Evolutionary conservation across 805 yeast genomes (phyloP), one percentile per base, ranked within the genome.

Genomic region (Wickerhamiella vanderwaltii): DNA sequence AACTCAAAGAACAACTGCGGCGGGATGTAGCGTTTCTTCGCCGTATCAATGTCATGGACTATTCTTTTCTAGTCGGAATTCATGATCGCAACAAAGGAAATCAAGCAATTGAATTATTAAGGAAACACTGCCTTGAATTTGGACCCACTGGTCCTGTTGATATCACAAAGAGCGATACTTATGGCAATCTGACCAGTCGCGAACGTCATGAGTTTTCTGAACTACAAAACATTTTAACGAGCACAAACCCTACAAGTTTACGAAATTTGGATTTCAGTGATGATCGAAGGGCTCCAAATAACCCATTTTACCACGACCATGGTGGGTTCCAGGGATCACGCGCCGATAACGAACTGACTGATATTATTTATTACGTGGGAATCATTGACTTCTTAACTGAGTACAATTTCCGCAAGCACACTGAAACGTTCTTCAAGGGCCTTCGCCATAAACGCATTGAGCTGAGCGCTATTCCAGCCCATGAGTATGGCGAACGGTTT

Each of bases 311-410:
- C 60, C 69, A 75, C 9, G 83, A 77, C 52, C 86, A 81, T 57
- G 95, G 95, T 13, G 97, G 96, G 3, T 74, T 81, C 30, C 66
- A 79, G 37, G 78, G 88, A 3, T 76, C 94, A 1, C 73, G 78
- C 53, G 76, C 66, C 41, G 52, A 69, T 24, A 68, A 79, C 54
- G 68, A 73, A 35, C 82, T 84, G 18, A 54, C 73, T 26, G 67
- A 73, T 23, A 72, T 79, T 42, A 72, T 88, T 6, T 91, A 91
- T 61, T 91, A 87, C 54, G 64, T 91, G 52, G 98, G 98, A 6
- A 79, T 91, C 29, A 91, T 91, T 48, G 98, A 91, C 57, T 88
- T 95, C 61, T 66, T 91, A 50, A 91, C 98, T 0, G 74, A 56
- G 6, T 61, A 62, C 43, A 56, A 54, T 12, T 60, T 78, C 17